A percentile compares a stretch with the other conserved stretches of the same genome.
Evolutionary conservation across 176 grass and related monocot species (phyloP).

Genomic region (Calamus simplicifolius): DNA sequence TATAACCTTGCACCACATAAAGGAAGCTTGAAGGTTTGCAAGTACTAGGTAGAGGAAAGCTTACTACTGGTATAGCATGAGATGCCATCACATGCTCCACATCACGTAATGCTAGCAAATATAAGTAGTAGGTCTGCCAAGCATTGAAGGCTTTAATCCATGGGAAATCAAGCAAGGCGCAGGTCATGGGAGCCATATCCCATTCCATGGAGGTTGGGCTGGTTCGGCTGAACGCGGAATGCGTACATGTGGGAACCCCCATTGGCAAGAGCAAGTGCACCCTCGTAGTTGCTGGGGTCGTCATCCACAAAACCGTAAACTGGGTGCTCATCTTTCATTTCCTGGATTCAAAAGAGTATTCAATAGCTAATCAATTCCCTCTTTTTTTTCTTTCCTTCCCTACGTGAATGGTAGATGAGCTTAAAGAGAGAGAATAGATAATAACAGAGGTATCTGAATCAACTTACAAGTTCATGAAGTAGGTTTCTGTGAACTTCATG

Average conservation of each 20-base stretch:
- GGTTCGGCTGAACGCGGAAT: conserved; percentile 75
- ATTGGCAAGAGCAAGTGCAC: conserved; percentile 19
- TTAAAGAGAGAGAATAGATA: too few species aligned
- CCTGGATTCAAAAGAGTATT: conserved; percentile 21
- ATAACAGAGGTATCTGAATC: too few species aligned
- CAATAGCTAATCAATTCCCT: not conserved
- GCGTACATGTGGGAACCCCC: conserved; percentile 60
- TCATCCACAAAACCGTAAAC: conserved; percentile 71
- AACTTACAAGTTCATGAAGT: conserved; percentile 51
- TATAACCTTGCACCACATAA: too few species aligned
- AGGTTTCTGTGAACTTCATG: conserved; percentile 69
- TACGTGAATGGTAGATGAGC: too few species aligned
- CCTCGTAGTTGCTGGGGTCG: conserved; percentile 32
- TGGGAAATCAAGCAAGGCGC: conserved; percentile 42
- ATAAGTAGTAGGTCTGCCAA: too few species aligned
- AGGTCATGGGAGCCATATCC: conserved; percentile 74
- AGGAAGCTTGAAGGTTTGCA: too few species aligned
- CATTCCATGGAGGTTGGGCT: conserved; percentile 85
- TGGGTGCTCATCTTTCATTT: conserved; percentile 63
- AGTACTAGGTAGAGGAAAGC: too few species aligned
- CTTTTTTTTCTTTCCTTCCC: too few species aligned
- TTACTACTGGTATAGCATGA: too few species aligned
- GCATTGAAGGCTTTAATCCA: too few species aligned
- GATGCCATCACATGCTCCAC: too few species aligned
- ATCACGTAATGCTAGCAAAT: too few species aligned